phyloP scores from a whole-genome alignment of 441 rosid genomes.

The Corymbia calophylla region DNA sequence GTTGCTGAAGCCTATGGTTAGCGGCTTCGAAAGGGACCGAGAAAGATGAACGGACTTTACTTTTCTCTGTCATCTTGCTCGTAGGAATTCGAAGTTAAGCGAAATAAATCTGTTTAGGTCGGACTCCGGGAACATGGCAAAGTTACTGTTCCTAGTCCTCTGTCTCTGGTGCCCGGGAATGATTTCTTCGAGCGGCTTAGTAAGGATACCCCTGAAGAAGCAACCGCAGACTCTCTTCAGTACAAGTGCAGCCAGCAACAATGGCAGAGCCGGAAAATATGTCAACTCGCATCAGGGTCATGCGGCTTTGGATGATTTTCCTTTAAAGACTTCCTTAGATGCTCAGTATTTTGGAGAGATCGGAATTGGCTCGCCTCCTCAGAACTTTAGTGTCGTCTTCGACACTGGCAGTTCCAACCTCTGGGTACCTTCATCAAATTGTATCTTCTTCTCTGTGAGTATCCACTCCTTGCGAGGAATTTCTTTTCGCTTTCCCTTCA shows the following conservation, averaged over 20 bases:
- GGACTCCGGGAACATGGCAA: neutral
- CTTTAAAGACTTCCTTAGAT: neutral
- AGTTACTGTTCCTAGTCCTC: neutral
- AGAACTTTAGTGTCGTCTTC: slow-evolving; percentile 2
- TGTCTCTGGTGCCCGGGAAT: neutral
- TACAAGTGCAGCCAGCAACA: neutral
- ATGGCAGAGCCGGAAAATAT: neutral
- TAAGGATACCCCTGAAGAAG: neutral
- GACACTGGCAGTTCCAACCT: slow-evolving; percentile 11
- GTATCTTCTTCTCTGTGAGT: slow-evolving; percentile 5
- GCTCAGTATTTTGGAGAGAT: neutral
- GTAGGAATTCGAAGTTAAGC: neutral
- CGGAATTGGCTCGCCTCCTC: neutral
- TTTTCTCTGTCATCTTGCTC: neutral
- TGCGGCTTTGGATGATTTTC: neutral
- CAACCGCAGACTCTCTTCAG: neutral
- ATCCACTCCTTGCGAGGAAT: neutral
- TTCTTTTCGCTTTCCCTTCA: neutral
- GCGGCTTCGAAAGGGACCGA: neutral
- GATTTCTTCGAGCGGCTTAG: neutral
- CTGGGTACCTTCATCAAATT: slow-evolving; percentile 7
- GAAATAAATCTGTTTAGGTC: neutral
- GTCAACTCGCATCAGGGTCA: neutral
- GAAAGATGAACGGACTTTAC: neutral
- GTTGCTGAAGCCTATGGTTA: neutral